Evolutionary conservation across 2,329 filamentous ascomycete genomes (phyloP).

Genomic region (Setomelanomma holmii): DNA sequence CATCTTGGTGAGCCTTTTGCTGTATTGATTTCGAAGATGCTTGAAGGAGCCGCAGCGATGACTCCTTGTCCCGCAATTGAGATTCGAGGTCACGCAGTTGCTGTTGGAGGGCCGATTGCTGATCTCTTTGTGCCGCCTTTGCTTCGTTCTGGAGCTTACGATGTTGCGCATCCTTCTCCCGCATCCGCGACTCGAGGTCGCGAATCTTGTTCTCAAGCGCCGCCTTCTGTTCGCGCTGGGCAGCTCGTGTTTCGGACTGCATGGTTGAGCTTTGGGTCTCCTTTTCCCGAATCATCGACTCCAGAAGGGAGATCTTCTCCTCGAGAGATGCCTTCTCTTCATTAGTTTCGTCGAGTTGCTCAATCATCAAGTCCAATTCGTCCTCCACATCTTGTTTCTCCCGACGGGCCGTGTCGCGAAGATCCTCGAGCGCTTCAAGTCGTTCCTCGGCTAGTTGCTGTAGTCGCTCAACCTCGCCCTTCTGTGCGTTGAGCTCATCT

Average conservation of each 20-base stretch:
- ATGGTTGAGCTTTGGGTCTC: slow-evolving; percentile 27
- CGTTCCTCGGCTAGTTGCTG: slow-evolving; percentile 46
- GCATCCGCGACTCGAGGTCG: slow-evolving; percentile 32
- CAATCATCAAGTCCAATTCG: slow-evolving; percentile 58
- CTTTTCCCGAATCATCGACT: slow-evolving; percentile 49
- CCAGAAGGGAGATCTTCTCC: slow-evolving; percentile 58
- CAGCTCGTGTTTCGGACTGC: slow-evolving; percentile 56
- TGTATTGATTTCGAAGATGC: slow-evolving; percentile 37
- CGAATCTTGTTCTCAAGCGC: slow-evolving; percentile 59
- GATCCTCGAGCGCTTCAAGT: slow-evolving; percentile 58
- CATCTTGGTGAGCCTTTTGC: slow-evolving; percentile 39
- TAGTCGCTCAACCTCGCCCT: slow-evolving; percentile 39
- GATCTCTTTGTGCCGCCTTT: slow-evolving; percentile 52
- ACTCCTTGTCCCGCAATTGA: slow-evolving; percentile 35
- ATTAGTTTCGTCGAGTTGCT: slow-evolving; percentile 51
- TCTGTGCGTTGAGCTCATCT: slow-evolving; percentile 47
- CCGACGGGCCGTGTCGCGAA: slow-evolving; percentile 55
- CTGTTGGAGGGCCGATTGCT: slow-evolving; percentile 48
- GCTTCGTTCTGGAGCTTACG: slow-evolving; percentile 35
- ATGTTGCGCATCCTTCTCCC: slow-evolving; percentile 40
- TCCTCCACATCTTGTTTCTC: slow-evolving; percentile 62
- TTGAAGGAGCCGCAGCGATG: slow-evolving; percentile 32
- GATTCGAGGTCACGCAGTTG: slow-evolving; percentile 54
- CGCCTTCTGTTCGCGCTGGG: slow-evolving; percentile 61
- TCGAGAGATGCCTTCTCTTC: slow-evolving; percentile 65